Percentiles rank a stretch among this genome's conserved stretches.
Evolutionary conservation across 2,329 filamentous ascomycete genomes (phyloP).

Genomic region (Diaporthe sp.): DNA sequence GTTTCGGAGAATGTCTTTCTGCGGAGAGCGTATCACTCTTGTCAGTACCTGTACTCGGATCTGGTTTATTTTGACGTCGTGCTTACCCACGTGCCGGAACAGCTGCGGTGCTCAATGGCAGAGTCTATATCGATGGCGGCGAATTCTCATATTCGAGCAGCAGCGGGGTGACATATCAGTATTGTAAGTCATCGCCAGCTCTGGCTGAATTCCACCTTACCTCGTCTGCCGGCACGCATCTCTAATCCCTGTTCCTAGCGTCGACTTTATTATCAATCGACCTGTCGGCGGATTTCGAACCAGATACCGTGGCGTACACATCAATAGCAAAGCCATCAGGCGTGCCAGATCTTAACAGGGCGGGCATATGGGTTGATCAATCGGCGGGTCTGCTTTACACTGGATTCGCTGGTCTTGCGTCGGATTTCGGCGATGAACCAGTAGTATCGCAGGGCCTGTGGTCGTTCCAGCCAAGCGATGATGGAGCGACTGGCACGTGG

Average conservation of each 20-base stretch:
- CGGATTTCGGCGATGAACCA: slow-evolving; percentile 10
- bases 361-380: slow-evolving; percentile 25
- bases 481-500: slow-evolving; percentile 28
- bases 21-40: slow-evolving; percentile 6
- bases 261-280: slow-evolving; percentile 17
- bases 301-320: background rate
- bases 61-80: background rate
- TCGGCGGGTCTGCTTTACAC: slow-evolving; percentile 20
- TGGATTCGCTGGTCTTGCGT: slow-evolving; percentile 24
- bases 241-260: background rate
- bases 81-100: background rate
- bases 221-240: background rate
- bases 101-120: slow-evolving; percentile 17
- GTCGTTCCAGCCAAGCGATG: slow-evolving; percentile 30
- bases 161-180: background rate
- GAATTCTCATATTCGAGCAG: slow-evolving; percentile 16
- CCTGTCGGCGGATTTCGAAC: slow-evolving; percentile 21
- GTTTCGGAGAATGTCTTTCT: background rate
- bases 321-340: slow-evolving; percentile 29
- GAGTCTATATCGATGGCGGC: slow-evolving; percentile 1
- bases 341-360: slow-evolving; percentile 11
- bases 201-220: background rate
- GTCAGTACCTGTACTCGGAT: background rate
- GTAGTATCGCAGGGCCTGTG: slow-evolving; percentile 27
- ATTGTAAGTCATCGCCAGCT: background rate